Evolutionary conservation across 495 filamentous ascomycete genomes (phyloP).

Genomic region (Annulohypoxylon nitens): DNA sequence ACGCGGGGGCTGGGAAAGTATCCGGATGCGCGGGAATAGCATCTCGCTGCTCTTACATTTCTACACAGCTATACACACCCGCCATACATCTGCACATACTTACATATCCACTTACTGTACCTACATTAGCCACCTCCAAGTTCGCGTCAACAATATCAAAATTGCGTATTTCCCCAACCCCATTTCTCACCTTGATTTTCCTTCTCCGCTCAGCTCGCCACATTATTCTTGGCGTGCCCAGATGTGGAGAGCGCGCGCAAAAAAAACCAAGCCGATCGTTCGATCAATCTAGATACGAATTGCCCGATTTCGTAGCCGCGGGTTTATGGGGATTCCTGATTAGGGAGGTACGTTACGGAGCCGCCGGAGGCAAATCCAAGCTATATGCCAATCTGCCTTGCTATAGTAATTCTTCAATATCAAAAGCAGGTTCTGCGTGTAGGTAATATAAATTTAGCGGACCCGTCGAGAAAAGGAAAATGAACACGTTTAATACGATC

Average conservation of each 20-base stretch:
- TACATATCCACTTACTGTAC: neutral
- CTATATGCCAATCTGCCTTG: neutral
- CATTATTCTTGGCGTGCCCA: slow-evolving; percentile 17
- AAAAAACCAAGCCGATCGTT: slow-evolving; percentile 22
- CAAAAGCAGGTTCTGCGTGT: neutral
- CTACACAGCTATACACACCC: neutral
- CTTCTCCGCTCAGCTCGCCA: slow-evolving; percentile 1
- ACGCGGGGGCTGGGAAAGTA: slow-evolving; percentile 1
- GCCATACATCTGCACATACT: neutral
- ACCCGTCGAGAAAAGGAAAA: neutral
- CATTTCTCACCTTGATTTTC: neutral
- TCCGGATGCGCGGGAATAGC: slow-evolving; percentile 18
- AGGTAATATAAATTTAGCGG: neutral
- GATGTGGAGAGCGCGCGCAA: slow-evolving; percentile 17
- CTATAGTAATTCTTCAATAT: slow-evolving; percentile 2
- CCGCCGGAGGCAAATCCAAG: neutral
- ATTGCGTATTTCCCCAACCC: neutral
- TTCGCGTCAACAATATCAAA: neutral
- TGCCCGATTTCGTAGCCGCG: neutral
- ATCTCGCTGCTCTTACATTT: neutral
- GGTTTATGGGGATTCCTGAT: slow-evolving; percentile 19
- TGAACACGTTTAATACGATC: no score
- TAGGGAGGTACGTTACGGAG: slow-evolving; percentile 20
- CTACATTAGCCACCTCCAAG: neutral
- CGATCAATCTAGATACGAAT: slow-evolving; percentile 18